A percentile compares a stretch with the other conserved stretches of the same genome.
phyloP scores from a whole-genome alignment of 2,329 filamentous ascomycete species.

The Monosporascus sp. region DNA sequence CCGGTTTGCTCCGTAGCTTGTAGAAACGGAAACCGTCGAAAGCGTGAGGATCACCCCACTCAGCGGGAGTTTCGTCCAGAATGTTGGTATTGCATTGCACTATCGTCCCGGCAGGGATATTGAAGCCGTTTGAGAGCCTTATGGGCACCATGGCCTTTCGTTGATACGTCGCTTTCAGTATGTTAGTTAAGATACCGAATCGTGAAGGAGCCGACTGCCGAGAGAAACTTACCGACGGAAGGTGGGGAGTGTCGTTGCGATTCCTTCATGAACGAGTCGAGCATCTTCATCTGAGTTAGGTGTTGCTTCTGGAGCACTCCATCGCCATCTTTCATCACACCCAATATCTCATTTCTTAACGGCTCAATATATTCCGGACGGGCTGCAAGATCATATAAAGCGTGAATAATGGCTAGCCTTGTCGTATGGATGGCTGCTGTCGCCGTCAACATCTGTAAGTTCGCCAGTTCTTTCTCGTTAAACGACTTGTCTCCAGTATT shows the following conservation, averaged over 20 bases:
- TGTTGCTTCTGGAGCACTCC: constrained; percentile 21
- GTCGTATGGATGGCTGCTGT: constrained; percentile 33
- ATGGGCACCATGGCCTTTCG: constrained; percentile 24
- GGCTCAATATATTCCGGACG: constrained; percentile 37
- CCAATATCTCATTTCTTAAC: constrained; percentile 35
- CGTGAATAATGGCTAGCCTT: constrained; percentile 27
- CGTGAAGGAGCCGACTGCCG: background rate
- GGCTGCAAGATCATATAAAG: constrained; percentile 36
- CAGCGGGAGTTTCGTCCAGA: constrained; percentile 18
- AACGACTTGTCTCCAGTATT: constrained; percentile 19
- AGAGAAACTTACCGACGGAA: constrained; percentile 18
- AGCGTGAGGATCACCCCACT: constrained; percentile 19
- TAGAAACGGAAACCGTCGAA: constrained; percentile 26
- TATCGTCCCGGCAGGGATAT: constrained; percentile 22
- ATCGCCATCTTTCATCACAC: constrained; percentile 18
- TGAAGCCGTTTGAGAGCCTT: constrained; percentile 28
- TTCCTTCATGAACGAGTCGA: constrained; percentile 36
- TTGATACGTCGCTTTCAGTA: constrained; percentile 19
- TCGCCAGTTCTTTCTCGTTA: constrained; percentile 21
- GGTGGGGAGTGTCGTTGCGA: constrained; percentile 27
- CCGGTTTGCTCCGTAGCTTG: constrained; percentile 16
- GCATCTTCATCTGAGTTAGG: constrained; percentile 25
- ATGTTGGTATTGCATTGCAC: constrained; percentile 23
- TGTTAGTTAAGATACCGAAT: background rate
- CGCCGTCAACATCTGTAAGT: constrained; percentile 26